Conservation (phyloP, 2,329 filamentous ascomycete genomes). For the Apiospora sp. region DNA sequence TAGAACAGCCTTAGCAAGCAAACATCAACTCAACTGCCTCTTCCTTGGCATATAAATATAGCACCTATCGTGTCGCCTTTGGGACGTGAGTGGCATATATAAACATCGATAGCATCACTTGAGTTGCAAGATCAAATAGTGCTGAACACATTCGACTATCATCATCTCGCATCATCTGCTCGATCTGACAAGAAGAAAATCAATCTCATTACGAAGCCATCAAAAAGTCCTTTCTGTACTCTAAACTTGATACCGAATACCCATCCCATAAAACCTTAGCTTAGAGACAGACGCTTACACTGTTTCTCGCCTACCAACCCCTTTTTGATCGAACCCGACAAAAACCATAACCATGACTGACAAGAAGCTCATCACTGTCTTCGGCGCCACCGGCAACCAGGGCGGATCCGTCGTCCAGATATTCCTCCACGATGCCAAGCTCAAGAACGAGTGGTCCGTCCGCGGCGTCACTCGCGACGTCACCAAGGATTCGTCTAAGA, state of each 20-base stretch:
- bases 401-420: slow-evolving; percentile 62
- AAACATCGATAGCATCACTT: neutral
- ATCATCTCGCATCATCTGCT: neutral
- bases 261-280: neutral
- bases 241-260: neutral
- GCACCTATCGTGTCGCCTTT: neutral
- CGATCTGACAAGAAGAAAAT: neutral
- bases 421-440: slow-evolving; percentile 47
- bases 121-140: neutral
- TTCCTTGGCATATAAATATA: neutral
- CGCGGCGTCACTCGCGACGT: slow-evolving; percentile 63
- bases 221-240: neutral
- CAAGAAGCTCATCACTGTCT: slow-evolving; percentile 60
- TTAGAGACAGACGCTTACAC: neutral
- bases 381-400: slow-evolving; percentile 68
- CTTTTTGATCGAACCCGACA: neutral
- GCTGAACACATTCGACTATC: neutral
- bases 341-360: slow-evolving; percentile 31
- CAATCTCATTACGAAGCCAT: neutral
- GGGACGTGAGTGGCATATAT: neutral
- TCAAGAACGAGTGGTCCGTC: slow-evolving; percentile 57
- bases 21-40: neutral
- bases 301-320: neutral
- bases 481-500: slow-evolving; percentile 51
- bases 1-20: neutral